Conservation (phyloP, 306 rosid species). For the Clitoria ternatea region DNA sequence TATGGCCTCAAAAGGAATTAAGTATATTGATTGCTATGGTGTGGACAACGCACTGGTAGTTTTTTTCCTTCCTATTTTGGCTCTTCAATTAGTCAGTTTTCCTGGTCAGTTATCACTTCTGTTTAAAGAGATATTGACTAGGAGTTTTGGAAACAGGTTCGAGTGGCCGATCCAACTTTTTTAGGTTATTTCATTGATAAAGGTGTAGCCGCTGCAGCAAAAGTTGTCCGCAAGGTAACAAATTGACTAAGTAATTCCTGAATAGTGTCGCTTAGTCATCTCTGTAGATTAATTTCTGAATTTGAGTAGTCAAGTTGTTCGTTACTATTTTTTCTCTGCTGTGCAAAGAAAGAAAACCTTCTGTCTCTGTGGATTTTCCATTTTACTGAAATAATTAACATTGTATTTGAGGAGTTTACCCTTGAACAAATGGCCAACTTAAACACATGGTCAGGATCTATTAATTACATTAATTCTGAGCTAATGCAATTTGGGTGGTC, state of each 20-base stretch:
- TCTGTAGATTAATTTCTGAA: slow-evolving; percentile 2
- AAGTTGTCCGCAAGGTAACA: slow-evolving; percentile 96
- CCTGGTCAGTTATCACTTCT: slow-evolving; percentile 11
- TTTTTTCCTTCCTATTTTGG: slow-evolving; percentile 19
- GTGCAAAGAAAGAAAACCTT: slow-evolving; percentile 7
- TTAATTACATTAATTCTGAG: not conserved
- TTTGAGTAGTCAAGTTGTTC: not conserved
- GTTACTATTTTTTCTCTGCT: slow-evolving; percentile 1
- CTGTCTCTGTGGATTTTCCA: not conserved
- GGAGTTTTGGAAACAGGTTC: slow-evolving; percentile 69
- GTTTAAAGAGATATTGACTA: slow-evolving; percentile 27
- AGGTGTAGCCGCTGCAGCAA: slow-evolving; percentile 93
- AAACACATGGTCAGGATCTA: slow-evolving; percentile 3
- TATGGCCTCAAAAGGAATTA: slow-evolving; percentile 85
- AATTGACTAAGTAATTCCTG: not conserved
- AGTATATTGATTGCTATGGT: slow-evolving; percentile 93
- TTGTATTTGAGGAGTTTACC: not conserved
- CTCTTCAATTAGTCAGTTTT: slow-evolving; percentile 7
- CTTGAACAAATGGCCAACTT: not conserved
- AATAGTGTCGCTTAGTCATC: not conserved
- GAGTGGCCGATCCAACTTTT: slow-evolving; percentile 94
- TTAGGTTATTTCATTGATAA: slow-evolving; percentile 93
- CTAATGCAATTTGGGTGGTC: not conserved
- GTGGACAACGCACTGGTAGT: slow-evolving; percentile 93
- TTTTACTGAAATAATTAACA: not conserved